Base-by-base conservation (phyloP, 2,329 filamentous ascomycete genomes). In the Exserohilum rostratum region DNA sequence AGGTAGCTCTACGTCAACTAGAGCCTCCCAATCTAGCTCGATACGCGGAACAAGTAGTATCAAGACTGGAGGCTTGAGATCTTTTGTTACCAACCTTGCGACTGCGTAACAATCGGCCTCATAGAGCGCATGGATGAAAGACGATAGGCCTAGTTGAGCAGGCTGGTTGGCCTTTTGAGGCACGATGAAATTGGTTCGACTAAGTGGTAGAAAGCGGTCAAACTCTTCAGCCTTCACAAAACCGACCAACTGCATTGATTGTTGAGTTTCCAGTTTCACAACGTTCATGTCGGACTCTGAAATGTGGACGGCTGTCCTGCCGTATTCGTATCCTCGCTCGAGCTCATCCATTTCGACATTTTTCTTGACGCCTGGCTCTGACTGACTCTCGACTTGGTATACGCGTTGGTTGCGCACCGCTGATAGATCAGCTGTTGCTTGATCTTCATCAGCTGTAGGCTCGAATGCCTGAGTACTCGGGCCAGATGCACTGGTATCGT, bases 241-340 rank as follows among this genome's bases (percentile, higher is more conserved):
- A 0, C 95, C 95, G 46, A 99, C 79, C 37, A 99, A 88, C 3
- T 91, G 88, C 53, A 98, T 86, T 6, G 84, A 83, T 54, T 89
- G 87, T 9, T 79, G 76, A 0, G 91, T 95, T 66, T 96, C 88
- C 30, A 97, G 82, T 61, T 90, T 92, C n/a, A 91, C 96, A 53
- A 97, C 87, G 63, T 93, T 91, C 72, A 89, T 84, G 66, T 99
- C 93, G 0, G 89, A 89, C 64, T 93, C 88, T 61, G 86, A 90
- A 63, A 99, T 96, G 62, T 90, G 88, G 1, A 99, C 93, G 2
- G 90, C 91, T 0, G 93, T 97, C 52, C 92, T 85, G 40, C 95
- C 95, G 71, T 99, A 99, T 68, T 91, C 88, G 68, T 93, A 99
- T 0, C 95, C 95, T 72, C 92, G 96, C n/a, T 91, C 91, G 33